Evolutionary conservation across 768 basidiomycete species (phyloP), one percentile per base, ranked within the genome.

Genomic region (Collybiopsis luxurians): DNA sequence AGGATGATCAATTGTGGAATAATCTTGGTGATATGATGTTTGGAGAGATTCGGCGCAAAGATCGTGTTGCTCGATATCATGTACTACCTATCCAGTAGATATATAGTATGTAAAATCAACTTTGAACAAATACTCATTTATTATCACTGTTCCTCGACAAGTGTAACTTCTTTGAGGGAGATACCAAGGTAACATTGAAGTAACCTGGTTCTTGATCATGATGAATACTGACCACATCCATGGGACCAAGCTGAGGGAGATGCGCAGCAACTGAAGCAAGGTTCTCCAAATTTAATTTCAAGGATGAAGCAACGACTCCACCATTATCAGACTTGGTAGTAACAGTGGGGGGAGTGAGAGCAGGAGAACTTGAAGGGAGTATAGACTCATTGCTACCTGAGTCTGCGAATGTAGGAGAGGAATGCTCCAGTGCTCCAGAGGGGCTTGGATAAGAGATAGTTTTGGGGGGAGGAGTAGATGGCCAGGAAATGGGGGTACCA

Each of bases 11-110:
- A 24, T 50, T 77, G 6, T 79, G 77, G 78, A 51, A 38, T 7
- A 45, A 64, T 2, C 73, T 78, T 31, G 69, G 71, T 43, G 61
- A 66, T 23, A 76, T 79, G 65, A 24, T 77, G 13, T 79, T 78
- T 66, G 48, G 57, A 1, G 69, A 77, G 13, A 69, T 71, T 48
- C 43, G 63, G 6, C 59, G 62, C 6, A 61, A 61, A 23, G 75
- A 78, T 57, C 54, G 68, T 2, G 76, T 78, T 6, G 5, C 31
- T 19, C 19, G 49, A 36, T 51, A 36, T 17, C 38, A 51, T 51
- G 31, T 51, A n/a, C 15, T 51, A 38, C 31, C 31, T 2, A 31
- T 39, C 19, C 27, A 31, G 19, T 38, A 31, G n/a, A n/a, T n/a
- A n/a, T n/a, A n/a, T n/a, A 19, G 28, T 21, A 31, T 24, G 12